phyloP scores from a whole-genome alignment of 495 filamentous ascomycete genomes.

The Chaetomium fimeti region DNA sequence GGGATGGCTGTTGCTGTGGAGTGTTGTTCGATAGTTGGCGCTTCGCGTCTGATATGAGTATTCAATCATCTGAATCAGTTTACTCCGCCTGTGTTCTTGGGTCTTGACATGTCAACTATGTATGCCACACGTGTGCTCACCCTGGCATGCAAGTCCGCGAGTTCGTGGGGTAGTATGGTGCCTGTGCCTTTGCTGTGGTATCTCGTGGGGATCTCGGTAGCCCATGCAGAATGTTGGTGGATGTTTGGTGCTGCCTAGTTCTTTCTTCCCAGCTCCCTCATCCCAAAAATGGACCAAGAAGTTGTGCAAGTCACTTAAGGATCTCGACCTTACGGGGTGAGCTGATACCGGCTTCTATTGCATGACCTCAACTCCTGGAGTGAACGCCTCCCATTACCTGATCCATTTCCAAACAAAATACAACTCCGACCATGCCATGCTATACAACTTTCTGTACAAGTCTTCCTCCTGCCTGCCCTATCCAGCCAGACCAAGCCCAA shows the following conservation, averaged over 20 bases:
- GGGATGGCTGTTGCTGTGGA: background rate
- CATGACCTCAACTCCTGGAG: background rate
- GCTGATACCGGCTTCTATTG: background rate
- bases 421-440: background rate
- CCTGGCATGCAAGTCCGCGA: too few relatives aligned
- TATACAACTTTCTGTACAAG: background rate
- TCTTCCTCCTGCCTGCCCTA: background rate
- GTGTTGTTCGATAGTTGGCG: conserved; percentile 7
- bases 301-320: too few relatives aligned
- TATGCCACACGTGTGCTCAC: too few relatives aligned
- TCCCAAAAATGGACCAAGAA: too few relatives aligned
- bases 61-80: background rate
- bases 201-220: too few relatives aligned
- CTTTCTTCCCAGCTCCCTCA: too few relatives aligned
- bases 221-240: too few relatives aligned
- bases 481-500: background rate
- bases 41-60: background rate
- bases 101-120: too few relatives aligned
- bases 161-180: too few relatives aligned
- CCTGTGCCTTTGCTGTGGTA: too few relatives aligned
- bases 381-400: background rate
- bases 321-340: too few relatives aligned
- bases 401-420: background rate
- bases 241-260: too few relatives aligned
- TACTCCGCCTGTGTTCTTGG: background rate